Evolutionary conservation across 441 rosid species (phyloP).

Genomic region (Arabidopsis lyrata): DNA sequence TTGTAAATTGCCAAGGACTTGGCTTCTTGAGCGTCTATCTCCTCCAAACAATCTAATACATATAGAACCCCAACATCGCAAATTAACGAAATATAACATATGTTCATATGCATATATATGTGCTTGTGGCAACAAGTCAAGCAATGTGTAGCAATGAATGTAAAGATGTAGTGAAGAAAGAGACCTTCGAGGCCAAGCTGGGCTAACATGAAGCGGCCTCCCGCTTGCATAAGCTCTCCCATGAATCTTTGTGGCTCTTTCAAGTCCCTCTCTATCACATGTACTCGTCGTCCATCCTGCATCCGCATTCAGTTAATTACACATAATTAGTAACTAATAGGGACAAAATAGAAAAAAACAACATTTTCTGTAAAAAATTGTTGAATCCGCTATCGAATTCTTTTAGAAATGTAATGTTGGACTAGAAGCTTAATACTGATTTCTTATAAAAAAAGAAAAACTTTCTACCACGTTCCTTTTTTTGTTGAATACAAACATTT

Average conservation of each 20-base stretch:
- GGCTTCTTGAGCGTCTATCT: slow-evolving; percentile 38
- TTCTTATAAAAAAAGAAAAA: too few relatives aligned
- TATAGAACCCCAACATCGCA: not conserved
- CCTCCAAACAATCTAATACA: slow-evolving; percentile 46
- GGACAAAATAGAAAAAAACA: not conserved
- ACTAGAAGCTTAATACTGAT: not conserved
- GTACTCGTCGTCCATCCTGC: slow-evolving; percentile 47
- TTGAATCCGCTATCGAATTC: not conserved
- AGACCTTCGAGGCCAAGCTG: slow-evolving; percentile 47
- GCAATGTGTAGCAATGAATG: not conserved
- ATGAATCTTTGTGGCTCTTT: slow-evolving; percentile 44
- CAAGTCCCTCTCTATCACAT: slow-evolving; percentile 49
- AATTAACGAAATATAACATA: not conserved
- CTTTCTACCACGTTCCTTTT: too few relatives aligned
- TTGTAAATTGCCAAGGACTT: slow-evolving; percentile 32
- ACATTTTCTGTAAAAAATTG: not conserved
- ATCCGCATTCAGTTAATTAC: not conserved
- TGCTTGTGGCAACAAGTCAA: slow-evolving; percentile 4
- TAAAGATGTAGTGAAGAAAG: not conserved
- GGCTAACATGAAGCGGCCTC: slow-evolving; percentile 43
- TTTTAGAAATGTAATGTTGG: not conserved
- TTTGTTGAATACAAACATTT: too few relatives aligned
- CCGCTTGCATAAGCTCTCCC: slow-evolving; percentile 49
- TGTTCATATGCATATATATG: not conserved
- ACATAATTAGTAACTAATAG: not conserved